A percentile compares a stretch with the other conserved stretches of the same genome.
Evolutionary conservation across 164 flowering plant genomes (phyloP).

Genomic region (Macadamia tetraphylla): DNA sequence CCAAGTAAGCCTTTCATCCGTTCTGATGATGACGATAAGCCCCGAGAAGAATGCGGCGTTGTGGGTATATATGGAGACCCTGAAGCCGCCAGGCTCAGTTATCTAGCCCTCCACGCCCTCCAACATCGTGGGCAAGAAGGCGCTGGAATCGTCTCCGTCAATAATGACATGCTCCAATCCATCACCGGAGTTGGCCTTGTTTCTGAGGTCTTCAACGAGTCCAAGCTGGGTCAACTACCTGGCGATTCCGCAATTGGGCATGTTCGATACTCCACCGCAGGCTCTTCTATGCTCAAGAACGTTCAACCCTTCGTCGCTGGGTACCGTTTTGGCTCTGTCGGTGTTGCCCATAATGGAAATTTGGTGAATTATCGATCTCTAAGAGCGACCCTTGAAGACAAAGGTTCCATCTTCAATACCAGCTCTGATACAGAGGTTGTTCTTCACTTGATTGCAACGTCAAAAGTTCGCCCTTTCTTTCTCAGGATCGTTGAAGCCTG

Average conservation of each 20-base stretch:
- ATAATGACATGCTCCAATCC: conserved; percentile 49
- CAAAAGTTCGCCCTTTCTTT: conserved; percentile 67
- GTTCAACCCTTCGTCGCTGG: conserved; percentile 79
- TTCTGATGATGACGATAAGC: conserved; percentile 45
- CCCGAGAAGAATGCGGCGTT: conserved; percentile 90
- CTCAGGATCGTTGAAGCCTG: conserved; percentile 80
- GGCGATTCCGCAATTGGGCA: conserved; percentile 69
- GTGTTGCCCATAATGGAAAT: conserved; percentile 78
- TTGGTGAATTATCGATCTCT: conserved; percentile 46
- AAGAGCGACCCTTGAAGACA: conserved; percentile 62
- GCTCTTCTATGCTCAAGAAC: conserved; percentile 62
- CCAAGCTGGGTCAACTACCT: conserved; percentile 57
- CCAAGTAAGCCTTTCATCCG: neutral
- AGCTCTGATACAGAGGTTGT: conserved; percentile 88
- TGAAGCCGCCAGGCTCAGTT: conserved; percentile 75
- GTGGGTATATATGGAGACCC: conserved; percentile 81
- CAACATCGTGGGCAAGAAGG: conserved; percentile 99
- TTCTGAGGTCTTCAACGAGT: conserved; percentile 62
- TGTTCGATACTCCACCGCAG: conserved; percentile 75
- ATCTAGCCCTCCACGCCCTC: conserved; percentile 82
- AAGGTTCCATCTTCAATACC: conserved; percentile 85
- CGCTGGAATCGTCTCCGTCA: conserved; percentile 79
- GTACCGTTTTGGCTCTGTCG: conserved; percentile 59
- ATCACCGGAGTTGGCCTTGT: conserved; percentile 77
- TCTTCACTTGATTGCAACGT: conserved; percentile 79